Conservation (phyloP, 768 basidiomycete genomes). For the Lactarius akahatsu region DNA sequence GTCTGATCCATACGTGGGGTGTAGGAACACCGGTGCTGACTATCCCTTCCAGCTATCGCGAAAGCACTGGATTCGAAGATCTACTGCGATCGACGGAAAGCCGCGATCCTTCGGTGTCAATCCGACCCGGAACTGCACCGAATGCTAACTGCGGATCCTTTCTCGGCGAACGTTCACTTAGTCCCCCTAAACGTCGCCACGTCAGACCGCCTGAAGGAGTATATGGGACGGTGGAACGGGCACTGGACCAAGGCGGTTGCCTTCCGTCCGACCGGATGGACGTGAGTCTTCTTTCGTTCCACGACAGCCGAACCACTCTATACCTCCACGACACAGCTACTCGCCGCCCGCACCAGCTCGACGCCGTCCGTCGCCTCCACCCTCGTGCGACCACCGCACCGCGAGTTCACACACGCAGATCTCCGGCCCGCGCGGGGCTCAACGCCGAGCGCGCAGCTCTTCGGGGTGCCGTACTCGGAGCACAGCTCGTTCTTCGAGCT, state of each 20-base stretch:
- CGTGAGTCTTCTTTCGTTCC: slow-evolving; percentile 50
- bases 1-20: neutral
- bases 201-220: slow-evolving; percentile 72
- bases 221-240: slow-evolving; percentile 72
- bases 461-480: slow-evolving; percentile 90
- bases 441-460: slow-evolving; percentile 65
- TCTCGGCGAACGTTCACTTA: slow-evolving; percentile 79
- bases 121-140: slow-evolving; percentile 78
- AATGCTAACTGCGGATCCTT: slow-evolving; percentile 74
- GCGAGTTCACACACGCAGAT: slow-evolving; percentile 66
- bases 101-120: slow-evolving; percentile 81
- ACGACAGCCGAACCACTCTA: too few species aligned
- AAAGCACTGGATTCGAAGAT: slow-evolving; percentile 76
- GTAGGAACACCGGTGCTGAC: neutral
- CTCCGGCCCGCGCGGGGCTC: slow-evolving; percentile 72
- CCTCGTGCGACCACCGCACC: slow-evolving; percentile 63
- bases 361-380: slow-evolving; percentile 65
- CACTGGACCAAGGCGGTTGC: slow-evolving; percentile 64
- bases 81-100: slow-evolving; percentile 86
- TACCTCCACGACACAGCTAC: slow-evolving; percentile 45
- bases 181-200: slow-evolving; percentile 70
- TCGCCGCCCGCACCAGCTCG: slow-evolving; percentile 61
- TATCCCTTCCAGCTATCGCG: slow-evolving; percentile 64
- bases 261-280: slow-evolving; percentile 96
- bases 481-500: slow-evolving; percentile 95